Percentiles rank a stretch among this genome's conserved stretches.
phyloP scores from a whole-genome alignment of 805 yeast genomes.

The Cyberlindnera xishuangbannaensis region DNA sequence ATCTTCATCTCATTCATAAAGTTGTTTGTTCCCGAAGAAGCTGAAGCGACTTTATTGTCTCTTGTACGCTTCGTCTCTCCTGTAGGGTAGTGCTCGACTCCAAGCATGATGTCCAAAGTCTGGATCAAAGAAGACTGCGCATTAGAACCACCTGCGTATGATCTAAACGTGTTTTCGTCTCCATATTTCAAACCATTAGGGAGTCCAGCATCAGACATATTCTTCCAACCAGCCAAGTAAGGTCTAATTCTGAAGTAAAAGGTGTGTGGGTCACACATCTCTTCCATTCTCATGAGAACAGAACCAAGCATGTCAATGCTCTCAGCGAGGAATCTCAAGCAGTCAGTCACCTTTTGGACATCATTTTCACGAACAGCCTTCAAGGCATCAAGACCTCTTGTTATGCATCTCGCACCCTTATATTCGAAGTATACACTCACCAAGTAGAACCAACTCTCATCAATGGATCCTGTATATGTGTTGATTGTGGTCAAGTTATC shows the following conservation, averaged over 20 bases:
- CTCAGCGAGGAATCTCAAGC: constrained; percentile 65
- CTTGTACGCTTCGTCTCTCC: constrained; percentile 42
- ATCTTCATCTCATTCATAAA: constrained; percentile 79
- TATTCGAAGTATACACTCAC: constrained; percentile 84
- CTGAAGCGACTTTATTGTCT: constrained; percentile 19
- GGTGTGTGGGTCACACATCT: constrained; percentile 91
- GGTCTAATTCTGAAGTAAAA: constrained; percentile 86
- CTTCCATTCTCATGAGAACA: constrained; percentile 76
- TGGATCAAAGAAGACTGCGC: constrained; percentile 91
- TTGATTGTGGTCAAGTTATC: constrained; percentile 71
- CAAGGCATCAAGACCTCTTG: constrained; percentile 63
- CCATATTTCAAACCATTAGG: constrained; percentile 78
- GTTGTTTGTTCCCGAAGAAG: constrained; percentile 31
- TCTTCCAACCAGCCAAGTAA: constrained; percentile 89
- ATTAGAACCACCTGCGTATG: constrained; percentile 85
- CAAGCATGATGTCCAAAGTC: constrained; percentile 70
- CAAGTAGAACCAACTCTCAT: constrained; percentile 91
- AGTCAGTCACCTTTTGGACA: constrained; percentile 32
- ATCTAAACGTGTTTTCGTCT: constrained; percentile 46
- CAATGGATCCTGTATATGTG: constrained; percentile 86
- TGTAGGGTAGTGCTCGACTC: constrained; percentile 73
- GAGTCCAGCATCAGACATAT: constrained; percentile 83
- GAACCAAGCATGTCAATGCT: constrained; percentile 68
- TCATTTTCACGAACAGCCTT: constrained; percentile 46
- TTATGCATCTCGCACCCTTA: constrained; percentile 68